Percentiles rank a stretch among this genome's conserved stretches.
These are phyloP conservation scores for Conoideocrella luteorostrata DNA, from an alignment of 2,329 filamentous ascomycete species.

Conservation along the genomic window DNA sequence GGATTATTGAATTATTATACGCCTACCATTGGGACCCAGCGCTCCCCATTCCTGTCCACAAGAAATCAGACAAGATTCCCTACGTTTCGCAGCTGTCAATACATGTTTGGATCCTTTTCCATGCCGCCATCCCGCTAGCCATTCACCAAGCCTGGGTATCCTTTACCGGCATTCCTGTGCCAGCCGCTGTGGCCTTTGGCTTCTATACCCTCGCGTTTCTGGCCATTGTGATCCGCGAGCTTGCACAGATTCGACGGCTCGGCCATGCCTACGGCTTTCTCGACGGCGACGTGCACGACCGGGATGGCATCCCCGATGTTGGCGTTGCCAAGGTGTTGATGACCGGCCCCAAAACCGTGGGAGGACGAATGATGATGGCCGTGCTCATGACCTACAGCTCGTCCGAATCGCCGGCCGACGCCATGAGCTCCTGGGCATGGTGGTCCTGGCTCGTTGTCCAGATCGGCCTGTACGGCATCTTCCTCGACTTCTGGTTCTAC, in stretches of 20 bases:
- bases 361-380: conserved; percentile 24
- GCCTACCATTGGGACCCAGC: not conserved
- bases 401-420: conserved; percentile 6
- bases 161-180: not conserved
- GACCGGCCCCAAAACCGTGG: conserved; percentile 27
- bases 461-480: conserved; percentile 32
- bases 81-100: conserved; percentile 26
- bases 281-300: too few relatives aligned
- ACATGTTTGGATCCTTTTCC: conserved; percentile 32
- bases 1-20: not conserved
- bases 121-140: conserved; percentile 29
- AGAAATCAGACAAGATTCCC: conserved; percentile 16
- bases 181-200: not conserved
- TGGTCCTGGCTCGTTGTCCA: conserved; percentile 31
- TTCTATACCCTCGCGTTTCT: conserved; percentile 3
- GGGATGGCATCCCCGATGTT: conserved; percentile 30
- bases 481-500: conserved; percentile 40
- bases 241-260: conserved; percentile 19
- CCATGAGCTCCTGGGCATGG: conserved; percentile 9
- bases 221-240: conserved; percentile 1
- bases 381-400: conserved; percentile 18
- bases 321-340: conserved; percentile 26
- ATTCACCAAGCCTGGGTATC: conserved; percentile 24
- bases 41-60: not conserved
- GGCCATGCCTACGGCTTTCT: conserved; percentile 32